Evolutionary conservation across 2,329 filamentous ascomycete genomes (phyloP).

Genomic region (Sporothrix schenckii): DNA sequence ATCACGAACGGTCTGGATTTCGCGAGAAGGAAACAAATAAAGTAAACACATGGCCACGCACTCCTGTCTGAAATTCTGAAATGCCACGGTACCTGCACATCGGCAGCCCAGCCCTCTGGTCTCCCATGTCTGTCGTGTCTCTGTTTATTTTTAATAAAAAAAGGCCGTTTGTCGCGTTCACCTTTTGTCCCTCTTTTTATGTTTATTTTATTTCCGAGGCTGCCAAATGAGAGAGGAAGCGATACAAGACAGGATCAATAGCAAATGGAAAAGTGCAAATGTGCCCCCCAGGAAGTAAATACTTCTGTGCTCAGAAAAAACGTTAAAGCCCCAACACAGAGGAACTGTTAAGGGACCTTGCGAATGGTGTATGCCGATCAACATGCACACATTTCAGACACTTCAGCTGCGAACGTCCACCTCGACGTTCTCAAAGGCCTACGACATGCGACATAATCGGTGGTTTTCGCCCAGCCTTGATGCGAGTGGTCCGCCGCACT

Average conservation of each 20-base stretch:
- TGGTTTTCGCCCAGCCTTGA: neutral
- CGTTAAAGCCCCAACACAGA: neutral
- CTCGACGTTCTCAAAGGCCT: neutral
- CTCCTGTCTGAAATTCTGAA: no score
- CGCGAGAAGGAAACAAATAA: neutral
- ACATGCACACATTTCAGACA: constrained; percentile 14
- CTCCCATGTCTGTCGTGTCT: neutral
- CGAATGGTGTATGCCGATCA: constrained; percentile 15
- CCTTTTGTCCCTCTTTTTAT: no score
- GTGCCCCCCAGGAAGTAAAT: no score
- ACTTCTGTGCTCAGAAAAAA: neutral
- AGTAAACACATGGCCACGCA: neutral
- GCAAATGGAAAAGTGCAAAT: neutral
- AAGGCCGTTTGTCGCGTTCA: neutral
- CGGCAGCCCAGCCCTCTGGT: neutral
- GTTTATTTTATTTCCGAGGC: neutral
- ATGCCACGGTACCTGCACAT: constrained; percentile 5
- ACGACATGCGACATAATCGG: neutral
- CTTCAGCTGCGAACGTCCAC: constrained; percentile 10
- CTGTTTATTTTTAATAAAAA: no score
- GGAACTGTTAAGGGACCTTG: neutral
- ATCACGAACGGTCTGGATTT: no score
- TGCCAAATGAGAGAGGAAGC: neutral
- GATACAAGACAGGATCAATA: neutral
- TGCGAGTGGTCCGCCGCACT: neutral